Conservation (phyloP, 2,329 filamentous ascomycete genomes). For the Huntiella bhutanensis region DNA sequence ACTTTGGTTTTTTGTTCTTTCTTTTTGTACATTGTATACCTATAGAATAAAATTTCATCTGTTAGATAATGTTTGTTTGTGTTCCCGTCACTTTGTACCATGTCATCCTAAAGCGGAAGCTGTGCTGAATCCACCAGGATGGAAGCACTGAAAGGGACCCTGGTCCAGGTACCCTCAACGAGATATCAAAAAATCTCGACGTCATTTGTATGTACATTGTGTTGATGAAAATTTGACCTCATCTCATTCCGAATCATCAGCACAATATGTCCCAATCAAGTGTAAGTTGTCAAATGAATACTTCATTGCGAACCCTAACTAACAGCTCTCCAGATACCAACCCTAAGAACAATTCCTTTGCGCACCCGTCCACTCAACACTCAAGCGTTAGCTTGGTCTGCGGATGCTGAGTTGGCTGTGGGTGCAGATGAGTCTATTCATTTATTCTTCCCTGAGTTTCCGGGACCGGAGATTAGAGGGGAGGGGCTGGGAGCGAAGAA, state of each 20-base stretch:
- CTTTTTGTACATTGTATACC: neutral
- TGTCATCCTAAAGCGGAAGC: no score
- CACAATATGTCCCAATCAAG: slow-evolving; percentile 6
- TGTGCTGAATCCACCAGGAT: no score
- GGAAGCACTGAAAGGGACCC: no score
- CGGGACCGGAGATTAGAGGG: slow-evolving; percentile 6
- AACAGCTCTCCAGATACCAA: slow-evolving; percentile 21
- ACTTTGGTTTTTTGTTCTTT: neutral
- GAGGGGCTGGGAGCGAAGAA: slow-evolving; percentile 11
- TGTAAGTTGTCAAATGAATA: neutral
- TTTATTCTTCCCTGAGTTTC: slow-evolving; percentile 30
- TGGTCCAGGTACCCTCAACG: no score
- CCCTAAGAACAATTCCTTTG: slow-evolving; percentile 27
- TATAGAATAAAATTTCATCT: no score
- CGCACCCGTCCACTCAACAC: slow-evolving; percentile 25
- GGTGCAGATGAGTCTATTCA: slow-evolving; percentile 36
- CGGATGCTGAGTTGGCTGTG: slow-evolving; percentile 37
- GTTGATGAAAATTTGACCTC: neutral
- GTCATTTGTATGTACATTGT: no score
- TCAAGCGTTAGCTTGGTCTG: slow-evolving; percentile 31
- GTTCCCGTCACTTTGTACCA: no score
- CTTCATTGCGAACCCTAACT: neutral
- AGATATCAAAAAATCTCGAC: neutral
- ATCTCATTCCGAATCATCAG: neutral
- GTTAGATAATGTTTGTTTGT: neutral